Base-by-base conservation (phyloP, 192 early-diverging fungal genomes). In the Umbelopsis isabellina region DNA sequence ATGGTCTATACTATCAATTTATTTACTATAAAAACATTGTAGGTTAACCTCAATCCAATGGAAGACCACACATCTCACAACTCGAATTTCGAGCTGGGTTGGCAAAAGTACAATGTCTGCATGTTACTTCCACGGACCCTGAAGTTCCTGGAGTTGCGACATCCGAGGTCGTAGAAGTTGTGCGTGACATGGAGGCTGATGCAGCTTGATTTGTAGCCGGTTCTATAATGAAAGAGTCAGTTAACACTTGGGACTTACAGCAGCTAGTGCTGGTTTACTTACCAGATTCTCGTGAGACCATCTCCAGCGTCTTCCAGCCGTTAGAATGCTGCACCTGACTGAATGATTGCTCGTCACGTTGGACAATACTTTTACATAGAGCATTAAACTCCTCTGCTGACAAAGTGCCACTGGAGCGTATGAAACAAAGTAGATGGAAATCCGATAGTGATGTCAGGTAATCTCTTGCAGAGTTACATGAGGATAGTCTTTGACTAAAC, bases 51-150 rank as follows among this genome's bases (percentile, higher is more conserved):
- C 25, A 75, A 47, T 79, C 79, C 55, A 82, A 79, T 15, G 93
- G 94, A 46, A 95, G 80, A 21, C 89, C 91, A 75, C 94, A 96
- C 83, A 95, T 92, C 74, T 92, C 91, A 75, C 94, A 95, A 30
- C 79, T 89, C 53, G 80, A 84, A 35, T 80, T 83, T 0, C 81
- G 73, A 23, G 71, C 74, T 33, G 82, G 75, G 78, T 96, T 96
- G n/a, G 74, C 66, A 76, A 88, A 93, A 15, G 94, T 96, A 76
- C 94, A 95, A 75, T 93, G 90, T 53, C 84, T 79, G 75, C 93
- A 95, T 48, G 80, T 82, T 82, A 87, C 87, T 49, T 84, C 72
- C 3, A 73, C 74, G 1, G 72, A 72, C 9, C 73, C 68, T 8
- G 72, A 66, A 27, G 71, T 53, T 22, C 75, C 74, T 27, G 70